phyloP scores from a whole-genome alignment of 225 moss, liverwort and hornwort species.

The Neckera pumila region DNA sequence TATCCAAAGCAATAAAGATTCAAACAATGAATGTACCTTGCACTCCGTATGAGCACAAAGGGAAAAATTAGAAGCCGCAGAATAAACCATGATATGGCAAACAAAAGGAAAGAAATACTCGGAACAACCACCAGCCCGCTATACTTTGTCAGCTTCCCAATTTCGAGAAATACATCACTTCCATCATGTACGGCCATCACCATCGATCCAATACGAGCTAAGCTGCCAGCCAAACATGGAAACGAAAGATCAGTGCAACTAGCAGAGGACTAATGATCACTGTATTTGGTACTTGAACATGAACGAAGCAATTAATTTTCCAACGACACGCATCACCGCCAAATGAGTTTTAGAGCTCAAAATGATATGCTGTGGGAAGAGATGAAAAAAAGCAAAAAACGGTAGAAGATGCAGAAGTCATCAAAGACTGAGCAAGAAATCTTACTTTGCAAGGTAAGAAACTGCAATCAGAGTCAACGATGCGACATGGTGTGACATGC shows the following conservation, averaged over 20 bases:
- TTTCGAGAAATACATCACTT: conserved; percentile 51
- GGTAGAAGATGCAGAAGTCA: neutral
- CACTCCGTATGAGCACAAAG: conserved; percentile 28
- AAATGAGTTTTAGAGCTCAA: neutral
- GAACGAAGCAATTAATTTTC: neutral
- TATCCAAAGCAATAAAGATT: neutral
- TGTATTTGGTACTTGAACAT: neutral
- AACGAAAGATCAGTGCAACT: neutral
- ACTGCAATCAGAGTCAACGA: conserved; percentile 48
- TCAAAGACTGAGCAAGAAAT: neutral
- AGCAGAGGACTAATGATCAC: neutral
- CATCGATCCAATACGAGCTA: conserved; percentile 40
- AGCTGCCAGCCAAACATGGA: conserved; percentile 11
- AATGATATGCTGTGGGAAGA: neutral
- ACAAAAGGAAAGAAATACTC: conserved; percentile 33
- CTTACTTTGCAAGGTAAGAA: conserved; percentile 68
- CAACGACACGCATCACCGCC: neutral
- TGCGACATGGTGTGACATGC: conserved; percentile 76
- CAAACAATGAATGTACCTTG: conserved; percentile 6
- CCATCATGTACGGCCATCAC: conserved; percentile 50
- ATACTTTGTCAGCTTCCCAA: conserved; percentile 54
- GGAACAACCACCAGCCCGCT: conserved; percentile 46
- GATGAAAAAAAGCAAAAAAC: neutral
- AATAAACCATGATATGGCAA: conserved; percentile 43
- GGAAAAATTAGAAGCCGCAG: conserved; percentile 49